These are phyloP conservation scores for Trichocladium antarcticum DNA, from an alignment of 495 filamentous ascomycete species.

Conservation along the genomic window DNA sequence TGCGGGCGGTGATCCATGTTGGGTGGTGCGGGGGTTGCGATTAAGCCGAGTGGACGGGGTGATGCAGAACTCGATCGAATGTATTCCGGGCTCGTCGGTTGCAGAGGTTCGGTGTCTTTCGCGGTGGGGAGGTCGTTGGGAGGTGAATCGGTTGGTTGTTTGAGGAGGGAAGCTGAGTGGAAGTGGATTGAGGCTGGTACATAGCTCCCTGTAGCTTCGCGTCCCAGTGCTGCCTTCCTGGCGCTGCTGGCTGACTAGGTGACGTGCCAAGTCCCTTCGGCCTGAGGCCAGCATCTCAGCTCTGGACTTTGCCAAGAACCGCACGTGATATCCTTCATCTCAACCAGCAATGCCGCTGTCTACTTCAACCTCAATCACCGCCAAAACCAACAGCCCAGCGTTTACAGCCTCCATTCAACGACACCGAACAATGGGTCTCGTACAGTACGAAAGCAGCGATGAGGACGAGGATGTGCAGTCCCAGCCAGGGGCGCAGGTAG, in stretches of 20 bases:
- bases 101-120: background rate
- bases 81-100: background rate
- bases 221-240: conserved; percentile 30
- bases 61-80: conserved; percentile 4
- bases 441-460: conserved; percentile 66
- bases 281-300: background rate
- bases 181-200: conserved; percentile 20
- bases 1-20: conserved; percentile 90
- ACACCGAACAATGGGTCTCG: conserved; percentile 47
- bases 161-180: conserved; percentile 6
- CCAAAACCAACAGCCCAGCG: background rate
- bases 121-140: conserved; percentile 1
- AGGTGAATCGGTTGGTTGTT: conserved; percentile 6
- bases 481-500: background rate
- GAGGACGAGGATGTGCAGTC: conserved; percentile 48
- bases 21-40: background rate
- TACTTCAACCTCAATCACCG: background rate
- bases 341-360: conserved; percentile 4
- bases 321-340: conserved; percentile 27
- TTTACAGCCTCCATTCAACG: too few species aligned
- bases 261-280: conserved; percentile 9
- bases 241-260: conserved; percentile 14
- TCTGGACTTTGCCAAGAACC: background rate
- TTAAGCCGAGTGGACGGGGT: conserved; percentile 7
- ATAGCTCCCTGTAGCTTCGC: conserved; percentile 30